Evolutionary conservation across 75 land plant genomes (phyloP), one percentile per base, ranked within the genome.

Genomic region (Pinus albicaulis): DNA sequence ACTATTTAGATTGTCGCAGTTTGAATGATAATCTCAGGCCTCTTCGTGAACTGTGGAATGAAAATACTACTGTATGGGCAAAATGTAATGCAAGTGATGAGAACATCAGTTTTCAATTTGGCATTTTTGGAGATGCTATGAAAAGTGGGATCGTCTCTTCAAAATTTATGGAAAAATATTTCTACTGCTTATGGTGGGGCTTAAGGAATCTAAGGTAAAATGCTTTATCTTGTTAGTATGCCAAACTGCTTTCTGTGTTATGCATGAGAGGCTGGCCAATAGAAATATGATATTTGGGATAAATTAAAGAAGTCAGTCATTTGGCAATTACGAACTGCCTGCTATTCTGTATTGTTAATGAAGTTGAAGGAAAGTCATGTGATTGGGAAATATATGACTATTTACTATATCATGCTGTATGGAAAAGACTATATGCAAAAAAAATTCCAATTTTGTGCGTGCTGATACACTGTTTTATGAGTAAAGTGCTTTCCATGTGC

Each of bases 121-220:
- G 96, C 1, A 87, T 93, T 20, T 93, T 85, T 76, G 70, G 4
- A 22, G 61, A 78, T 75, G 90, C 96, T 12, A 22, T 91, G 26
- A 59, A 31, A 7, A 86, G 80, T 23, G 63, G 81, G 23, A 86
- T 89, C 44, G 55, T 78, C 25, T 88, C 92, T 11, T 76, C 86
- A 7, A 22, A 63, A 15, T 89, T 93, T 62, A 12, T 87, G 19
- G 74, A 77, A 56, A 93, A 93, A 73, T 91, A 89, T 63, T 87
- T 89, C 68, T 93, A 87, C 76, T 91, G 91, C 75, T 74, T 93
- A 4, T 93, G 96, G 96, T 93, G 91, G 91, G 96, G 96, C 31
- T 76, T 93, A 57, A 86, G 86, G 61, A 84, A 87, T 66, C 62
- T 93, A 61, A 93, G 96, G 96, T 91, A 85, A 63, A 59, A 57